Evolutionary conservation across 371 early-diverging fungal genomes (phyloP).

Genomic region (Mucor piriformis): DNA sequence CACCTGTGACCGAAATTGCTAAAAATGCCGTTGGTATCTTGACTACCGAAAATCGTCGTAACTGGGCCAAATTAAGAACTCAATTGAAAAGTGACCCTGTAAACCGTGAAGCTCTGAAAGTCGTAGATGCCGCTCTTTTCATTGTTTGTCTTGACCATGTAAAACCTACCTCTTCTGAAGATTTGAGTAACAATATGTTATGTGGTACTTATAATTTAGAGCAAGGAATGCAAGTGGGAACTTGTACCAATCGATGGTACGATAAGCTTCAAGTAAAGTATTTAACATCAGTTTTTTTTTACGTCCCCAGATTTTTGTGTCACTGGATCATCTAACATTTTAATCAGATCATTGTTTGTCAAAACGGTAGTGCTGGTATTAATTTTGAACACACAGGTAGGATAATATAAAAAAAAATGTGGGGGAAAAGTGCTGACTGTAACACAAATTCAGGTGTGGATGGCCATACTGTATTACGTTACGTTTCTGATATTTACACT

Average conservation of each 20-base stretch:
- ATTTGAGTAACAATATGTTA: constrained; percentile 58
- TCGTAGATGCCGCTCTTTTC: constrained; percentile 78
- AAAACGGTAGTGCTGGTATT: constrained; percentile 64
- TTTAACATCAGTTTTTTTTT: constrained; percentile 1
- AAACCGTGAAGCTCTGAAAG: constrained; percentile 63
- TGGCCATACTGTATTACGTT: constrained; percentile 63
- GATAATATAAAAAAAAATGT: constrained; percentile 5
- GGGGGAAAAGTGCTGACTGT: background rate
- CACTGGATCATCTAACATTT: background rate
- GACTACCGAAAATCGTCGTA: constrained; percentile 73
- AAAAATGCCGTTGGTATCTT: constrained; percentile 65
- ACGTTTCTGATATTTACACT: constrained; percentile 62
- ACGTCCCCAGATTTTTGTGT: constrained; percentile 4
- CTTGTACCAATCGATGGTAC: constrained; percentile 66
- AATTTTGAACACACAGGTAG: constrained; percentile 66
- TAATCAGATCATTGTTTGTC: constrained; percentile 58
- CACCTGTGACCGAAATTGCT: constrained; percentile 45
- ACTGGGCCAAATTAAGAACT: constrained; percentile 65
- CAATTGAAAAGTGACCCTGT: constrained; percentile 41
- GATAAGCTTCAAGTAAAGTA: constrained; percentile 59
- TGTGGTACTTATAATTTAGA: constrained; percentile 60
- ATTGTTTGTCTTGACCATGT: constrained; percentile 81
- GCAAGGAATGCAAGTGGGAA: constrained; percentile 58
- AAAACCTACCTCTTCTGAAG: constrained; percentile 44
- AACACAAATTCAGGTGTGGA: constrained; percentile 47